Evolutionary conservation across 2,329 filamentous ascomycete species (phyloP), one percentile per base, ranked within the genome.

Genomic region (Diaporthe sp.): DNA sequence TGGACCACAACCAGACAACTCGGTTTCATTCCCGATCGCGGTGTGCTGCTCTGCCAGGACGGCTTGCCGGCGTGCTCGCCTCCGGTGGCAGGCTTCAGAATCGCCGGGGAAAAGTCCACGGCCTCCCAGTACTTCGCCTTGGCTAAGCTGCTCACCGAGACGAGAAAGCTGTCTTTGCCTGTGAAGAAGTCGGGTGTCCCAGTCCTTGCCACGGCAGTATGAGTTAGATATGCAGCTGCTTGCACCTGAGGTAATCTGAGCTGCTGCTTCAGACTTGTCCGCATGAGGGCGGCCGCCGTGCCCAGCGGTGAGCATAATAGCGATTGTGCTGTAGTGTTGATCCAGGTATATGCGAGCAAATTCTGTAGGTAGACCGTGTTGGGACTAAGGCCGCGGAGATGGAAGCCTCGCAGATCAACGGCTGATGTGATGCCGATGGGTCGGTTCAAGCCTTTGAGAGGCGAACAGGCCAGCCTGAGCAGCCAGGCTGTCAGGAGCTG

Each of bases 401-500:
- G 79, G 8, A 81, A 77, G 19, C 74, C 75, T 44, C 83, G 85
- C 22, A 84, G 74, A 37, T 85, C 83, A 65, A 87, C 82, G 1
- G 83, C 82, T 78, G 86, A 85, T 58, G 84, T 78, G 25, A 85
- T 79, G 7, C 80, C 81, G 55, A 87, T 77, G 2, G 71, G 58
- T 19, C 71, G 57, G 1, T 15, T 25, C 6, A 58, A 73, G 1
- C 81, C 79, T 28, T 79, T 79, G n/a, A 79, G 79, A 53, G 75
- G 79, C 34, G 61, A 77, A 28, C 79, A 78, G 58, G 79, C 78
- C 44, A 81, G 79, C 6, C 82, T 82, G 15, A 82, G 78, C 67
- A 81, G 79, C 85, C 86, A 89, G 0, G 85, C 85, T 2, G 81
- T 79, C 0, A 89, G 77, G 1, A 88, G 79, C 68, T 89, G 86